These are phyloP conservation scores for Cadophora sp. DNA, from an alignment of 2,329 filamentous ascomycete genomes.

Conservation along the genomic window DNA sequence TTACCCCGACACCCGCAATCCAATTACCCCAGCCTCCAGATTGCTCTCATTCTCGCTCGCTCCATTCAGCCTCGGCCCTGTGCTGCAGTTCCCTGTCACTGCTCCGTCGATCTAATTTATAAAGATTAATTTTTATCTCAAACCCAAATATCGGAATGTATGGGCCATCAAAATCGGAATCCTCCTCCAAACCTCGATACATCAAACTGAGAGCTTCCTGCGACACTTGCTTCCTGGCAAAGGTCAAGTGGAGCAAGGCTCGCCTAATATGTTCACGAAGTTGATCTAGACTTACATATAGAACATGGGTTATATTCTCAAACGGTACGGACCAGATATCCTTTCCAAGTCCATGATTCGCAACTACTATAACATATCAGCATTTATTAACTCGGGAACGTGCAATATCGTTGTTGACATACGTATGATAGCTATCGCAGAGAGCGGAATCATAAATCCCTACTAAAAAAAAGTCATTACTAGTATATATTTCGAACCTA, in stretches of 20 bases:
- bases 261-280: constrained; percentile 57
- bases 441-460: constrained; percentile 11
- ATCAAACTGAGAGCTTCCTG: constrained; percentile 56
- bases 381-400: not conserved
- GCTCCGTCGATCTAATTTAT: constrained; percentile 1
- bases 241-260: constrained; percentile 62
- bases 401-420: not conserved
- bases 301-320: constrained; percentile 5
- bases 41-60: no score
- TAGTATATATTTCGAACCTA: not conserved
- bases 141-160: constrained; percentile 14
- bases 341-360: not conserved
- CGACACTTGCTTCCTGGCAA: constrained; percentile 61
- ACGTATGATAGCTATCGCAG: not conserved
- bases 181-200: constrained; percentile 44
- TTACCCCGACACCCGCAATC: no score
- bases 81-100: not conserved
- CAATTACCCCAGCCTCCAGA: no score
- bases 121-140: constrained; percentile 9
- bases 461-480: constrained; percentile 8
- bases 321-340: not conserved
- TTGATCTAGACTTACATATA: constrained; percentile 2
- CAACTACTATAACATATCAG: constrained; percentile 1
- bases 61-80: not conserved
- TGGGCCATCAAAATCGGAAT: constrained; percentile 13